Evolutionary conservation across 257 asterid genomes (phyloP).

Genomic region (Ilex aquifolium): DNA sequence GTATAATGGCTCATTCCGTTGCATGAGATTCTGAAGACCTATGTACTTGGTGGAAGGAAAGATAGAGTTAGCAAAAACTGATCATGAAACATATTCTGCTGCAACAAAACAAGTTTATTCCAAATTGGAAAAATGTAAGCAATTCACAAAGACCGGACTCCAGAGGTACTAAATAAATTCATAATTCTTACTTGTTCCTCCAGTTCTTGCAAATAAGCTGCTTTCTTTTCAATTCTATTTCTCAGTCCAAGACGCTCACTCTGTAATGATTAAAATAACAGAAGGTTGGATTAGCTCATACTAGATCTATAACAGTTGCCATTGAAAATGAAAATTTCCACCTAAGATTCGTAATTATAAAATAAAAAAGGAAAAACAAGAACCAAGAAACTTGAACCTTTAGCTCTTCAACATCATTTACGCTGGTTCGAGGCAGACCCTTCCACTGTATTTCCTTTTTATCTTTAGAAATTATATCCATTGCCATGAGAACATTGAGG

Average conservation of each 20-base stretch:
- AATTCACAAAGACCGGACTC: no score
- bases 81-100: not conserved
- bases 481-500: conserved; percentile 94
- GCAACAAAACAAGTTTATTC: not conserved
- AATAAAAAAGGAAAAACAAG: conserved; percentile 1
- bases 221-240: conserved; percentile 81
- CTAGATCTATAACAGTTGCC: conserved; percentile 7
- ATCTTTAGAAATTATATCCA: conserved; percentile 97
- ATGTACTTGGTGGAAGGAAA: conserved; percentile 36
- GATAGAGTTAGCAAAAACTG: not conserved
- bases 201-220: conserved; percentile 83
- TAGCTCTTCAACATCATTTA: conserved; percentile 83
- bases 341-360: not conserved
- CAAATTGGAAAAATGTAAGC: no score
- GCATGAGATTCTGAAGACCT: conserved; percentile 83
- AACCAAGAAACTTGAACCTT: conserved; percentile 41
- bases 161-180: no score
- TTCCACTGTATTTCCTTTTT: conserved; percentile 98
- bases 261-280: conserved; percentile 36
- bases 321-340: conserved; percentile 4
- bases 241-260: conserved; percentile 66
- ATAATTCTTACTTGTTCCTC: conserved; percentile 72
- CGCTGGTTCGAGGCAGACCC: conserved; percentile 88
- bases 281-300: conserved; percentile 5
- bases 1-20: conserved; percentile 75